Conservation (phyloP, 306 rosid genomes). For the Cotoneaster glaucophyllus region DNA sequence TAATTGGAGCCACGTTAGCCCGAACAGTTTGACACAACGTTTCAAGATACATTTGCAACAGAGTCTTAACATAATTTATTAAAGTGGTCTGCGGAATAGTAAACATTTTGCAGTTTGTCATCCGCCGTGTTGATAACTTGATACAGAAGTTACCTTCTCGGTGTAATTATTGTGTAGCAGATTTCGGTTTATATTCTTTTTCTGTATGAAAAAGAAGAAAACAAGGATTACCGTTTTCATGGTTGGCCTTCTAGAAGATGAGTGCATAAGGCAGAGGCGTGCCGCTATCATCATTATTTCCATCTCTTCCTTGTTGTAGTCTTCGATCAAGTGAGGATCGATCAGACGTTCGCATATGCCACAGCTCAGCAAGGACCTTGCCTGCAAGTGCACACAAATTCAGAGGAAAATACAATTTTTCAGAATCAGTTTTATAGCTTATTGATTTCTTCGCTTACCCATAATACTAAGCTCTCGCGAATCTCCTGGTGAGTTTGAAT, state of each 20-base stretch:
- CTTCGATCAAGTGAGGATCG: constrained; percentile 31
- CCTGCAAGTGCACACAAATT: constrained; percentile 21
- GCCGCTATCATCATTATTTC: constrained; percentile 36
- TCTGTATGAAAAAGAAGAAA: not conserved
- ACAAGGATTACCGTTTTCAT: constrained; percentile 26
- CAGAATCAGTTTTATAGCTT: not conserved
- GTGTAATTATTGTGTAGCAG: not conserved
- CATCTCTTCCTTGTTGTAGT: constrained; percentile 40
- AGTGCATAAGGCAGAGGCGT: constrained; percentile 37
- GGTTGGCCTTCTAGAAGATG: constrained; percentile 42
- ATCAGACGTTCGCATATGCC: constrained; percentile 30
- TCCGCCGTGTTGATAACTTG: not conserved
- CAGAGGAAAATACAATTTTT: not conserved
- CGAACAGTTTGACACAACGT: not conserved
- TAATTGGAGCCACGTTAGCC: not conserved
- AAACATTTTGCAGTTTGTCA: not conserved
- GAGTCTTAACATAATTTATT: not conserved
- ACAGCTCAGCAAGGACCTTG: constrained; percentile 33
- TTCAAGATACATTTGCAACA: not conserved
- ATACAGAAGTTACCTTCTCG: not conserved
- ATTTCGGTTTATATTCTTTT: not conserved
- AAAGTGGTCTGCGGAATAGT: not conserved
- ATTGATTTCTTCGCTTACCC: constrained; percentile 25
- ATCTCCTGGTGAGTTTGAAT: constrained; percentile 25
- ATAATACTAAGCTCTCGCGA: constrained; percentile 37